phyloP scores from a whole-genome alignment of 192 early-diverging fungal species.

The Thamnidium elegans region DNA sequence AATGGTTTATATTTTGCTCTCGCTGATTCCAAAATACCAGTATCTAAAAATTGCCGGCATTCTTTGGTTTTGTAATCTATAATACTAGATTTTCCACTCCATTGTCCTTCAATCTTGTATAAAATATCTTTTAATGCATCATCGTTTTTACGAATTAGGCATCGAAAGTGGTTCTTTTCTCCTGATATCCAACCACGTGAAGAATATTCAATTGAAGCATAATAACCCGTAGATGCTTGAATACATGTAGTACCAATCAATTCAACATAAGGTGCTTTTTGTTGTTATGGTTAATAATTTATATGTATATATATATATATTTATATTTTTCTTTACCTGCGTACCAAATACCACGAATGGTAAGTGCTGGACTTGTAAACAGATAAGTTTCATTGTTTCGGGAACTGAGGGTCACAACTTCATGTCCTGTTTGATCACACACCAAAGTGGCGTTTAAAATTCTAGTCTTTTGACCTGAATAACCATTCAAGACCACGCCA shows the following conservation, averaged over 20 bases:
- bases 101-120: constrained; percentile 48
- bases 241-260: constrained; percentile 55
- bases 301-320: not conserved
- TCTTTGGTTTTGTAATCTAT: constrained; percentile 49
- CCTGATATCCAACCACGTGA: constrained; percentile 73
- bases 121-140: constrained; percentile 19
- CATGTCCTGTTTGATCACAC: constrained; percentile 66
- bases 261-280: constrained; percentile 21
- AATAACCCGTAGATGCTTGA: constrained; percentile 48
- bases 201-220: constrained; percentile 57
- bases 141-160: constrained; percentile 31
- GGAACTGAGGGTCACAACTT: constrained; percentile 46
- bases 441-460: constrained; percentile 69
- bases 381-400: constrained; percentile 55
- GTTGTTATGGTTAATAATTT: not conserved
- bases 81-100: constrained; percentile 58
- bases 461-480: constrained; percentile 44
- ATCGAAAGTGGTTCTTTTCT: constrained; percentile 71
- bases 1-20: constrained; percentile 51
- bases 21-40: constrained; percentile 41
- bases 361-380: constrained; percentile 64
- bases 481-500: constrained; percentile 16
- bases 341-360: constrained; percentile 66
- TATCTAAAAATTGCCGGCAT: constrained; percentile 55
- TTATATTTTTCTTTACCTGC: constrained; percentile 13